Percentiles rank a stretch among this genome's conserved stretches.
phyloP scores from a whole-genome alignment of 768 basidiomycete genomes.

The Astraeus odoratus region DNA sequence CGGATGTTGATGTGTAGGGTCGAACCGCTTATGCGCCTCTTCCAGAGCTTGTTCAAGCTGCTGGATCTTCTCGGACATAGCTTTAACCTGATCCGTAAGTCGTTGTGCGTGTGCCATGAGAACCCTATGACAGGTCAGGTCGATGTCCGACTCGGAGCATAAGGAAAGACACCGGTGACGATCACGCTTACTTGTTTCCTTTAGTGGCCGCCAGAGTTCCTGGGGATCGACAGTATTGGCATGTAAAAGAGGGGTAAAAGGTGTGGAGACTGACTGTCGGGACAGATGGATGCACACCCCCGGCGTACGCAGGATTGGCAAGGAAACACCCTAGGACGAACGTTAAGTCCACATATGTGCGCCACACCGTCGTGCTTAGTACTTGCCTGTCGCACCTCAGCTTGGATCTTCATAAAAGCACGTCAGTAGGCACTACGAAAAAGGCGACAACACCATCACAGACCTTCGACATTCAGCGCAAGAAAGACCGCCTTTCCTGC shows the following conservation, averaged over 20 bases:
- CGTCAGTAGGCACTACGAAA: neutral
- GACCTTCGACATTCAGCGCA: constrained; percentile 50
- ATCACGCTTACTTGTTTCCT: constrained; percentile 43
- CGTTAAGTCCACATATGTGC: neutral
- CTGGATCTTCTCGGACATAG: constrained; percentile 34
- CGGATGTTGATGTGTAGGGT: constrained; percentile 14
- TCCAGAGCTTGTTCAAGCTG: constrained; percentile 41
- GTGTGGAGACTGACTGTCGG: constrained; percentile 32
- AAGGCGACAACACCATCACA: neutral
- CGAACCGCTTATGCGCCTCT: constrained; percentile 11
- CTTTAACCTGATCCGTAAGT: constrained; percentile 41
- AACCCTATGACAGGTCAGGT: constrained; percentile 29
- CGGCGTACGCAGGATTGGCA: constrained; percentile 51
- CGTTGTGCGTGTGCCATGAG: constrained; percentile 45
- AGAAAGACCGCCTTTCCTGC: constrained; percentile 35
- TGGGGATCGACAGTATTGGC: constrained; percentile 9
- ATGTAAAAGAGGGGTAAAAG: neutral
- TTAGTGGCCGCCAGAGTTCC: constrained; percentile 48
- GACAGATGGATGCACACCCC: constrained; percentile 47
- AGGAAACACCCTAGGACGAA: constrained; percentile 37
- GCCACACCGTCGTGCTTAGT: neutral
- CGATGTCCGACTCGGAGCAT: constrained; percentile 1
- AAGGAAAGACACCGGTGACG: neutral
- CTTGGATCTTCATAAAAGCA: constrained; percentile 35
- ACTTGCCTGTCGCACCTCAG: constrained; percentile 44